Evolutionary conservation across 352 stramenopile genomes (phyloP).

Genomic region (Pythium phragmitis): DNA sequence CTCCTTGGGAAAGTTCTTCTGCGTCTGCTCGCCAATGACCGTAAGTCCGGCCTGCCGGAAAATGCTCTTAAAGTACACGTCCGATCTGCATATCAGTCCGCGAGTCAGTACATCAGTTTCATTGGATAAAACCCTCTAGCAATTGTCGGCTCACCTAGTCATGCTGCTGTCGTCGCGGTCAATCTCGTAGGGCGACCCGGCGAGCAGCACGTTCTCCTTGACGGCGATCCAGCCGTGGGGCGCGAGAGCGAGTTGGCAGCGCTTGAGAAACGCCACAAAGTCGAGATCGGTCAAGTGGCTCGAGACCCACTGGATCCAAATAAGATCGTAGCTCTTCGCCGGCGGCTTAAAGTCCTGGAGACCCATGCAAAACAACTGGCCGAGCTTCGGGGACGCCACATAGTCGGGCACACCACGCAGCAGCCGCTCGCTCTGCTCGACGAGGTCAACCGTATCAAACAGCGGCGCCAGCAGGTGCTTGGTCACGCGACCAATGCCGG

Average conservation of each 20-base stretch:
- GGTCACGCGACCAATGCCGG: conserved; percentile 94
- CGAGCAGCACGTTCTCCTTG: conserved; percentile 92
- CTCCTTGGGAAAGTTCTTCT: conserved; percentile 93
- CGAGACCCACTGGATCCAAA: conserved; percentile 98
- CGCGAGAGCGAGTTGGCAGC: conserved; percentile 75
- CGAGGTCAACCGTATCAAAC: conserved; percentile 89
- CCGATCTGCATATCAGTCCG: conserved; percentile 33
- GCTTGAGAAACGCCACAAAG: conserved; percentile 90
- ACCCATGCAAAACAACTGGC: conserved; percentile 89
- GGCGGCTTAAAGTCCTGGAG: conserved; percentile 90
- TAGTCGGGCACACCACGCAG: conserved; percentile 89
- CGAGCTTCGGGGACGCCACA: conserved; percentile 56
- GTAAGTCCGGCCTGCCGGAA: conserved; percentile 90
- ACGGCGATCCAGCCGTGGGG: conserved; percentile 60
- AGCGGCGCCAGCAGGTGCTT: conserved; percentile 92
- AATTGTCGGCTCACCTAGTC: conserved; percentile 56
- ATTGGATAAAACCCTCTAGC: neutral
- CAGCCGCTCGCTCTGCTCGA: conserved; percentile 93
- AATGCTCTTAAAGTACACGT: conserved; percentile 90
- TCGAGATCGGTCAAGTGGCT: conserved; percentile 95
- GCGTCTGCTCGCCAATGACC: conserved; percentile 77
- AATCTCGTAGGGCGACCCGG: conserved; percentile 82
- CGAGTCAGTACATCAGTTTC: neutral
- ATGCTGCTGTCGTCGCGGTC: conserved; percentile 95
- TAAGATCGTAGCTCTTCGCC: conserved; percentile 87